Percentiles rank a stretch among this genome's conserved stretches.
Evolutionary conservation across 805 yeast genomes (phyloP).

Genomic region (Vanderwaltozyma yarrowii): DNA sequence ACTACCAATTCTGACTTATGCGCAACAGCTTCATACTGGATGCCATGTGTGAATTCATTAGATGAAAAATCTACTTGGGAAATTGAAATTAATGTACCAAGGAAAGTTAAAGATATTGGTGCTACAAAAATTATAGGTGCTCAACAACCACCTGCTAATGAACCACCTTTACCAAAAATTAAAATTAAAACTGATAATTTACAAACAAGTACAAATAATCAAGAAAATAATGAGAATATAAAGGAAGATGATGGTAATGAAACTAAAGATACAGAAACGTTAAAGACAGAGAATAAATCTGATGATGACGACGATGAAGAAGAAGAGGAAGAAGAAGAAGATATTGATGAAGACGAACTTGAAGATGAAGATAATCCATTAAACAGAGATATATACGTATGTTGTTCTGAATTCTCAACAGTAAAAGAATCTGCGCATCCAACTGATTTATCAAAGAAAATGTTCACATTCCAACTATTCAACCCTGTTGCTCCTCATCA

Average conservation of each 20-base stretch:
- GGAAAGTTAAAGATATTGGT: constrained; percentile 64
- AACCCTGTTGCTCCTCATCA: constrained; percentile 91
- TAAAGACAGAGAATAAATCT: too few relatives aligned
- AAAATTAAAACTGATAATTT: neutral
- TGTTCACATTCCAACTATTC: constrained; percentile 60
- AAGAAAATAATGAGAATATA: neutral
- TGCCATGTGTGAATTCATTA: constrained; percentile 85
- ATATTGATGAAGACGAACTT: constrained; percentile 22
- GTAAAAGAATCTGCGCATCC: constrained; percentile 68
- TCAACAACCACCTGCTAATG: constrained; percentile 7
- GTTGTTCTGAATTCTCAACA: constrained; percentile 60
- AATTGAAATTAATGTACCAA: constrained; percentile 73
- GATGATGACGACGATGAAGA: constrained; percentile 24
- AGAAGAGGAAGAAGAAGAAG: constrained; percentile 25
- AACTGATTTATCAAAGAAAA: constrained; percentile 61
- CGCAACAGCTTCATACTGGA: constrained; percentile 89
- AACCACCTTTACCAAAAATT: neutral
- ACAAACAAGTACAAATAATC: neutral
- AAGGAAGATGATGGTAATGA: constrained; percentile 1
- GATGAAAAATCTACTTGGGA: constrained; percentile 93
- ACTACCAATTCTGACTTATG: constrained; percentile 73
- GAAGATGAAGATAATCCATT: constrained; percentile 18
- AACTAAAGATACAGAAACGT: too few relatives aligned
- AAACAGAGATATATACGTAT: constrained; percentile 46
- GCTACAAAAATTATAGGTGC: constrained; percentile 27